Base-by-base conservation (phyloP, 2,329 filamentous ascomycete genomes). In the Diaporthe eres region DNA sequence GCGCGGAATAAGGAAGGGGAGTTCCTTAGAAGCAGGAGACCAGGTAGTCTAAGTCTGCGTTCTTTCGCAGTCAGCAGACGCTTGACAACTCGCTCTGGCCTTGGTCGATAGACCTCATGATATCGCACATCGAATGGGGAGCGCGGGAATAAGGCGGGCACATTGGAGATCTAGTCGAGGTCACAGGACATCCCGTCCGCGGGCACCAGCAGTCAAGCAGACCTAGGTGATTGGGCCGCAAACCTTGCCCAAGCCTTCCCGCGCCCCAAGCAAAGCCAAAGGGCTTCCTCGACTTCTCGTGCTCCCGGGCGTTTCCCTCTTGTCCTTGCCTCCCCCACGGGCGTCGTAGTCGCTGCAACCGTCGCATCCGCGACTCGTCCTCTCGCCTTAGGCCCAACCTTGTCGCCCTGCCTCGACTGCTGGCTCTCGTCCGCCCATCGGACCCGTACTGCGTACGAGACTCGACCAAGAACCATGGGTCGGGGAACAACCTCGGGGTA, bases 321-420 rank as follows among this genome's bases (percentile, higher is more conserved):
- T 12, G 13, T 8, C 10, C 10, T n/a, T 37, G 31, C 15, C 9
- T 31, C 42, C 61, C 61, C 25, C 42, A 42, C 34, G 60, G 47
- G 63, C 22, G 63, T 39, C 31, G 63, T 13, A 53, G 19, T 53
- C 34, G 49, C 39, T 55, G 65, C 65, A 70, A 70, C 65, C n/a
- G 65, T 55, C 49, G 31, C 65, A 55, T 55, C 65, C 49, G 65
- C 65, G 65, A 70, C 34, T 70, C 65, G 65, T 70, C 65, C 49
- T 42, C 65, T 68, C 49, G 65, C 65, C 65, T 70, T 70, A 70
- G 65, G 34, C 65, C 65, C 65, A 70, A 70, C 65, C 65, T 70
- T 70, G 65, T 70, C 65, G 65, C 49, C 65, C 49, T 70, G 65
- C 65, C 58, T 37, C 15, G 34, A 47, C 65, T 70, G 47, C 65